Conservation (phyloP, 1,284 basidiomycete species). For the Rhodotorula sp. region DNA sequence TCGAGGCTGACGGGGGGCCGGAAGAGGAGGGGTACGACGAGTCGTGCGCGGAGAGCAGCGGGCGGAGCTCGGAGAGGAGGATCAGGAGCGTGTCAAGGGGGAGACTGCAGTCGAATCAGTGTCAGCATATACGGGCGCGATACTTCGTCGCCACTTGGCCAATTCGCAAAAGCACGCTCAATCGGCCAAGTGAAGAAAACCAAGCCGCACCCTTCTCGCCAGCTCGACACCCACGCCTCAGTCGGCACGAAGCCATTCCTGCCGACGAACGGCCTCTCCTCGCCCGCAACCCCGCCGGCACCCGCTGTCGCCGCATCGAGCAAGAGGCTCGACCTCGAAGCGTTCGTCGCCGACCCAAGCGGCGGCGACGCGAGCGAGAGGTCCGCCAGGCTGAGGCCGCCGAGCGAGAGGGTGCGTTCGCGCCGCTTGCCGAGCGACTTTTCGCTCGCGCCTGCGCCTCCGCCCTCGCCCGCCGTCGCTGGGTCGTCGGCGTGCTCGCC, state of each 20-base stretch:
- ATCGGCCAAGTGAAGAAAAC: no score
- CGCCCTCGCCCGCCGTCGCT: background rate
- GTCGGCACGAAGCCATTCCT: conserved; percentile 84
- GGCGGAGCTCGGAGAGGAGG: conserved; percentile 55
- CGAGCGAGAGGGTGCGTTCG: conserved; percentile 47
- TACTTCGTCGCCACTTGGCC: no score
- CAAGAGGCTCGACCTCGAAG: conserved; percentile 57
- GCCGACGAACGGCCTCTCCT: conserved; percentile 36
- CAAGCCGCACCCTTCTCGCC: conserved; percentile 73
- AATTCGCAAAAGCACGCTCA: no score
- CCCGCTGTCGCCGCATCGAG: conserved; percentile 58
- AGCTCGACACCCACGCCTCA: conserved; percentile 85
- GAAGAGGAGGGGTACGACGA: conserved; percentile 68
- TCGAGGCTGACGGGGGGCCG: conserved; percentile 59
- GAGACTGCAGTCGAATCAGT: conserved; percentile 56
- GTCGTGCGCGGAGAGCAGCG: conserved; percentile 15
- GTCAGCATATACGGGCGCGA: background rate
- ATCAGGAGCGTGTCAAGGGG: conserved; percentile 83
- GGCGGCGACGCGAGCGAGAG: background rate
- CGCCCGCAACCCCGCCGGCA: conserved; percentile 53
- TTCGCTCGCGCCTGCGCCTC: conserved; percentile 52
- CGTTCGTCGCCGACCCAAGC: background rate
- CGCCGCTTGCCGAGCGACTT: conserved; percentile 87
- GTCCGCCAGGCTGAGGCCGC: conserved; percentile 52
- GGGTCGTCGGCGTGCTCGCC: background rate